Evolutionary conservation across 2,329 filamentous ascomycete genomes (phyloP).

Genomic region (Bipolaris victoriae): DNA sequence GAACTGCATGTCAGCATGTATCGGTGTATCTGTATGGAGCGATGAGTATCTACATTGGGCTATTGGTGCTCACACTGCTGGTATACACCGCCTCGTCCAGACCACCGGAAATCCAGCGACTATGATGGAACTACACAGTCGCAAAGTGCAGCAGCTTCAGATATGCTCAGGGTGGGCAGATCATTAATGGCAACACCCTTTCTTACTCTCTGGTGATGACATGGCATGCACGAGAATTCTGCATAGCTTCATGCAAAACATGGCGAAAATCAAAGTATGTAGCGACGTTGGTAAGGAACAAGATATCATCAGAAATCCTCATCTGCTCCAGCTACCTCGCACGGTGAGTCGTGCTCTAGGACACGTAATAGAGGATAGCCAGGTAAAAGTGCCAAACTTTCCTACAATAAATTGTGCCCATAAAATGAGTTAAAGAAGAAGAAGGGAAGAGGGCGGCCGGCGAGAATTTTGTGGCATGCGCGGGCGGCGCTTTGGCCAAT

Average conservation of each 20-base stretch:
- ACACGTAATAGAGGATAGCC: constrained; percentile 67
- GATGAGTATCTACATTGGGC: not conserved
- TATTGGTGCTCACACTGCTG: not conserved
- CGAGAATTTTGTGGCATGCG: constrained; percentile 37
- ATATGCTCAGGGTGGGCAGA: too few species aligned
- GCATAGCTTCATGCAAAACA: constrained; percentile 4
- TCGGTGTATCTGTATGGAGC: not conserved
- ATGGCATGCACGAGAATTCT: not conserved
- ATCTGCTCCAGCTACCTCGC: constrained; percentile 71
- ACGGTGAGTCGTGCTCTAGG: constrained; percentile 62
- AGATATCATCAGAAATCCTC: constrained; percentile 63
- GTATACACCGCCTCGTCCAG: not conserved
- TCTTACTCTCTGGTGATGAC: not conserved
- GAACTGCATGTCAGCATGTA: not conserved
- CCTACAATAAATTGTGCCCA: constrained; percentile 72
- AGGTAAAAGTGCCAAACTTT: constrained; percentile 56
- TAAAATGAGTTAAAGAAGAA: constrained; percentile 61
- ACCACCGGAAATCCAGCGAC: not conserved
- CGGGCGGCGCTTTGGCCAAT: constrained; percentile 40
- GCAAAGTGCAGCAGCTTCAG: not conserved
- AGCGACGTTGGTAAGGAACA: constrained; percentile 72
- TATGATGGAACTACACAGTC: not conserved
- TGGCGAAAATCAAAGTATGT: constrained; percentile 51
- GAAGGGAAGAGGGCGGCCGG: constrained; percentile 36
- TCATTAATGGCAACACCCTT: too few species aligned